Percentiles rank a stretch among this genome's conserved stretches.
These are phyloP conservation scores for Drosera spatulata DNA, from an alignment of 179 eudicot species.

Conservation along the genomic window DNA sequence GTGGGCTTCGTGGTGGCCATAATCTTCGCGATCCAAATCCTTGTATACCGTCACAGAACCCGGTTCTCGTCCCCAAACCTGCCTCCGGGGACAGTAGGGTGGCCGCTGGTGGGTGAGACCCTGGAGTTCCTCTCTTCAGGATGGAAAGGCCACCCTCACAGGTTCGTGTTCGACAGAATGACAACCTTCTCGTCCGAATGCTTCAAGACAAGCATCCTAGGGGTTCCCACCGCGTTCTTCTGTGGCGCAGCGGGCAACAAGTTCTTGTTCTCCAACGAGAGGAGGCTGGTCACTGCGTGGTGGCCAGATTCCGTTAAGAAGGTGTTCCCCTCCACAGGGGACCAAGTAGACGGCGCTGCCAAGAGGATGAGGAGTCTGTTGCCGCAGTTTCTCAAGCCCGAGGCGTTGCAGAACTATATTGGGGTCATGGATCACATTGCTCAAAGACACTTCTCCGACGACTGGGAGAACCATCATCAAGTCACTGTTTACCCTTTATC, in stretches of 20 bases:
- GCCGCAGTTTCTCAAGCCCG: constrained; percentile 19
- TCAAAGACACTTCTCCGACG: constrained; percentile 9
- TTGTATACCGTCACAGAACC: too few species aligned
- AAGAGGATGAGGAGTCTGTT: constrained; percentile 16
- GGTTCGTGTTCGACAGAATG: constrained; percentile 20
- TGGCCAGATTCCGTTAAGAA: constrained; percentile 20
- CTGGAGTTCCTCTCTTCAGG: constrained; percentile 17
- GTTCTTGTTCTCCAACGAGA: constrained; percentile 22
- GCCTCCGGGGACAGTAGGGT: constrained; percentile 16
- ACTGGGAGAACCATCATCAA: constrained; percentile 14
- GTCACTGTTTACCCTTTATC: constrained; percentile 14
- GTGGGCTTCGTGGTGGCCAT: too few species aligned
- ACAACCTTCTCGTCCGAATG: constrained; percentile 11
- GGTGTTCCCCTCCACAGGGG: constrained; percentile 13
- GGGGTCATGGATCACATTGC: constrained; percentile 18
- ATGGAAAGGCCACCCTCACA: constrained; percentile 18
- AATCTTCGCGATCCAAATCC: too few species aligned
- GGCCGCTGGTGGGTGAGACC: constrained; percentile 21
- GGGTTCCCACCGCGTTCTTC: constrained; percentile 11
- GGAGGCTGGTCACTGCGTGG: constrained; percentile 20
- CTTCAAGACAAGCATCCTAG: constrained; percentile 16
- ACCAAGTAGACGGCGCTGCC: constrained; percentile 10
- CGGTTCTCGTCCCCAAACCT: not conserved
- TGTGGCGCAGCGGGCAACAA: constrained; percentile 16
- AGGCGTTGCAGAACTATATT: constrained; percentile 13